These are phyloP conservation scores for Eucalyptus rudis DNA, from an alignment of 345 rosid species.

Conservation along the genomic window DNA sequence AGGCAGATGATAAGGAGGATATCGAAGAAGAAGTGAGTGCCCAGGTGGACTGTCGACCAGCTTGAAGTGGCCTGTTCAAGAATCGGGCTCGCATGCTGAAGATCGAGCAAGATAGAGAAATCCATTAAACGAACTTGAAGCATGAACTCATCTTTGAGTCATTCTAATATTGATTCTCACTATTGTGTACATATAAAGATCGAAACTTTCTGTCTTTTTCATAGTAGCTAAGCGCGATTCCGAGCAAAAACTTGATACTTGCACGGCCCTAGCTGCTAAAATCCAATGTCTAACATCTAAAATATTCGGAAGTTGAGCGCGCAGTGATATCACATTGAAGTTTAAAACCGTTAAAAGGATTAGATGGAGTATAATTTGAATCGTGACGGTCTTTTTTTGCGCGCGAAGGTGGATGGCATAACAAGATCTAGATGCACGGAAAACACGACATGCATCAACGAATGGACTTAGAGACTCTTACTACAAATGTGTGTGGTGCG, in stretches of 20 bases:
- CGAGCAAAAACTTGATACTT: rapidly evolving
- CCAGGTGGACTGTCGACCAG: neutral
- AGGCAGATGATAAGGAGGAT: neutral
- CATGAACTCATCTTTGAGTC: neutral
- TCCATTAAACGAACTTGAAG: neutral
- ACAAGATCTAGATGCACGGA: neutral
- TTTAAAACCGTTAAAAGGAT: neutral
- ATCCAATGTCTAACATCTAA: neutral
- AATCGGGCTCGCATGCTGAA: no score
- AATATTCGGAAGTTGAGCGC: neutral
- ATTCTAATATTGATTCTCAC: neutral
- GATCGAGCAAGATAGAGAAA: neutral
- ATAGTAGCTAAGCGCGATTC: neutral
- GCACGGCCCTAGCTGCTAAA: neutral
- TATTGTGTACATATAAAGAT: neutral
- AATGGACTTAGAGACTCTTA: neutral
- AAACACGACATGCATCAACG: neutral
- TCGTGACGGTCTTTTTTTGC: neutral
- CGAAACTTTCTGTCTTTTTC: no score
- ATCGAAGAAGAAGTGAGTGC: neutral
- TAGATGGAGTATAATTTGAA: neutral
- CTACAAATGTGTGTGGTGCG: rapidly evolving
- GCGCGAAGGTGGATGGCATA: neutral
- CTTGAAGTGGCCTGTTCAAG: no score
- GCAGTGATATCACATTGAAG: neutral